Evolutionary conservation across 31 red algal genomes (phyloP), one percentile per base, ranked within the genome.

Genomic region (Endocladia muricata): DNA sequence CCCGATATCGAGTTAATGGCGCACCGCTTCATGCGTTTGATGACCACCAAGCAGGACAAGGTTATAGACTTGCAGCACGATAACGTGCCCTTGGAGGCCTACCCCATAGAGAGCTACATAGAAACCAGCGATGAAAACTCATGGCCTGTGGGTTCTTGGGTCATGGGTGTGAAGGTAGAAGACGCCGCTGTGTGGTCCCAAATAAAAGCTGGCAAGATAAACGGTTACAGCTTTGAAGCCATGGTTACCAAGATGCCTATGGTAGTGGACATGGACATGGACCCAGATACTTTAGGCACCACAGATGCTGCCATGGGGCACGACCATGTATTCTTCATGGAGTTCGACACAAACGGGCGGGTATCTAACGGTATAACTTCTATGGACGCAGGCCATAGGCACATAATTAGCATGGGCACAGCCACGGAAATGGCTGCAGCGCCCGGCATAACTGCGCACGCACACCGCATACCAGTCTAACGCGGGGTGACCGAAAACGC

Each of bases 91-190:
- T 31, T 31, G 28, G 55, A 30, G 32, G 28, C 55, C 32, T 59
- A 59, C 55, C 55, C 55, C 28, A 59, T 59, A 59, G 55, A 59
- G 32, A 59, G 55, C 32, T 59, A 31, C 55, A 59, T 59, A 25
- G 55, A 25, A 31, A 30, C 28, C 28, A 59, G 32, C 28, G 55
- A 59, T 59, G 55, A 59, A 31, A 25, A 25, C 28, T 59, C 28
- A 31, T 59, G 32, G 28, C 28, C 55, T 30, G 55, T 31, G 32
- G 55, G 55, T 30, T 25, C 55, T 31, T 59, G 55, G 55, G 55
- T 59, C 28, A 25, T 59, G 28, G 55, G 55, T 30, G 55, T 59
- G 28, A 59, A 59, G 32, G 55, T 59, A 31, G 55, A 59, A 31
- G 55, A 59, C 32, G 28, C 55, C 32, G 32, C 28, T 31, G 28